Evolutionary conservation across 2,329 filamentous ascomycete species (phyloP), one percentile per base, ranked within the genome.

Genomic region (Ilyonectria mors-panacis): DNA sequence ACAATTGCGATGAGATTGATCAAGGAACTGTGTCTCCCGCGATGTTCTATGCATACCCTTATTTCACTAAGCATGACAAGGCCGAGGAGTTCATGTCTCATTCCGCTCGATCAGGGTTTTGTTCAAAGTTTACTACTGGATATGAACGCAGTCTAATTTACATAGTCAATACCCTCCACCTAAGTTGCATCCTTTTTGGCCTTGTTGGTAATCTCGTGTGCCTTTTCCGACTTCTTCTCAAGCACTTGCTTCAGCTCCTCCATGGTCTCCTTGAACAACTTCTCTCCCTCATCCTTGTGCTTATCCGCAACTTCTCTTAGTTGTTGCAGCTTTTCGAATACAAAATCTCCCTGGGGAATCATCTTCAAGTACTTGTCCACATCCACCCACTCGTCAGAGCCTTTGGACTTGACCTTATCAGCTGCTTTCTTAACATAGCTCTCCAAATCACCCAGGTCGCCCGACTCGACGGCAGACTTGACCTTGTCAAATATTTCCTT

Each of bases 221-320:
- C 86, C 79, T 88, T 84, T 54, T 85, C 77, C 0, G 83, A 82
- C 81, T 88, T 87, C 77, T 88, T 88, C 78, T 91, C 87, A 47
- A 93, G 81, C 33, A 93, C 85, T 78, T 90, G 84, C 77, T 86
- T 85, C 53, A 93, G 81, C 78, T 93, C 91, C 50, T 91, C 85
- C 55, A 93, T 83, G 0, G 92, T 91, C 77, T 92, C 90, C 80
- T 90, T 89, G 58, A 93, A 78, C 42, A 94, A 82, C 79, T 89
- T 87, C 83, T 94, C 87, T 2, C 91, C 91, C 78, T 94, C 91
- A 6, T 89, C 85, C 56, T 88, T 89, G 78, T 93, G 89, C 82
- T 93, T 89, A 73, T 91, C 84, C 0, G 89, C 90, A 15, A 92
- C 84, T 69, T 92, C 85, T 70, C 88, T 85, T 61, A 94, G 79